Evolutionary conservation across 2,329 filamentous ascomycete genomes (phyloP), one percentile per base, ranked within the genome.

Genomic region (Epichloe sp.): DNA sequence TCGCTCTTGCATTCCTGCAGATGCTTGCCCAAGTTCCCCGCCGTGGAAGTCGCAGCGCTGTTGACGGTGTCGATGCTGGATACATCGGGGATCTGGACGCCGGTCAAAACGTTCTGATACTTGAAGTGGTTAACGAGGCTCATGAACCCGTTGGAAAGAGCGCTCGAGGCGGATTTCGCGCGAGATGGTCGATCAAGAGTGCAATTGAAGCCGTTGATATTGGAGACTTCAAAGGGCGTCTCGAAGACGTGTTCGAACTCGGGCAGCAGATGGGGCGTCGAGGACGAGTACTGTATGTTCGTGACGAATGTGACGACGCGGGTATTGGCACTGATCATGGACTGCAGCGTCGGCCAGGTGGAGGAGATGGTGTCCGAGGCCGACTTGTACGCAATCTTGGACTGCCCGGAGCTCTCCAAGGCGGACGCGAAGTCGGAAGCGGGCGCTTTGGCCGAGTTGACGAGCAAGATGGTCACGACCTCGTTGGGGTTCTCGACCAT

Each of bases 81-180:
- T n/a, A 76, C 70, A 57, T 85, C 77, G 2, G 85, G 84, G 41
- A 80, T 70, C 56, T 78, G 68, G 59, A 87, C 77, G 53, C 71
- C 72, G 4, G 74, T 65, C n/a, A 71, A 63, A 21, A 80, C 62
- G 5, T 62, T 67, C 52, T 74, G 69, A 70, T 90, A 82, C 49
- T 85, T 75, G 71, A 93, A 91, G 69, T 93, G 87, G 72, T 93
- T 93, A 71, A 87, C 75, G 10, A 93, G 71, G 26, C 86, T 80
- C 63, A 93, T 75, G 58, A 80, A 75, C 57, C 78, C 77, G 1
- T 73, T 72, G 0, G 71, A 61, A 26, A 85, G 61, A 2, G 83
- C 85, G 1, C 71, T 60, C 15, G 75, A 60, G 47, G 75, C 74
- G 3, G 70, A 62, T 21, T 66, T 63, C 36, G 82, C 68, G 5